phyloP scores from a whole-genome alignment of 495 filamentous ascomycete genomes.

The Xylaria sp. region DNA sequence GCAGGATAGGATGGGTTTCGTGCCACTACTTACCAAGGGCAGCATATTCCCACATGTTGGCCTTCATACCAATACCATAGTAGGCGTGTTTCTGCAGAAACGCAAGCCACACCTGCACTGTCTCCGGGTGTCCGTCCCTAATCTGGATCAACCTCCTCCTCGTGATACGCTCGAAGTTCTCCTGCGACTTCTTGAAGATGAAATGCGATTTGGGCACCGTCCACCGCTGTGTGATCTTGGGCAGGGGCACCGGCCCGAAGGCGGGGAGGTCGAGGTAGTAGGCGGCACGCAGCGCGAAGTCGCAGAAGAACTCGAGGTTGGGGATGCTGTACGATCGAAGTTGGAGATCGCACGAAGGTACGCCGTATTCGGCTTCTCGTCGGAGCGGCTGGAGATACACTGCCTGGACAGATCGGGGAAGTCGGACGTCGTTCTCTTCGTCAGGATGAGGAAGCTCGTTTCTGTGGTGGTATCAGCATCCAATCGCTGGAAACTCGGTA shows the following conservation, averaged over 20 bases:
- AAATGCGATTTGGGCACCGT: constrained; percentile 90
- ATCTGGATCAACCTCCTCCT: constrained; percentile 88
- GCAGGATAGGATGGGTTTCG: no score
- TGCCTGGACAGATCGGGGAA: constrained; percentile 80
- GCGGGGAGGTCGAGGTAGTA: constrained; percentile 92
- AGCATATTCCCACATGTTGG: constrained; percentile 90
- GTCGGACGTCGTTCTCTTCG: constrained; percentile 53
- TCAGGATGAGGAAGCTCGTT: constrained; percentile 37
- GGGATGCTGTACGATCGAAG: constrained; percentile 89
- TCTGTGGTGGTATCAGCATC: constrained; percentile 32
- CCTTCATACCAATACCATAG: constrained; percentile 97
- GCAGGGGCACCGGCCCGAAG: constrained; percentile 86
- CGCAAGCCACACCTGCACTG: constrained; percentile 87
- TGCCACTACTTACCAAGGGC: constrained; percentile 62
- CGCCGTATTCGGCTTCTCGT: constrained; percentile 71
- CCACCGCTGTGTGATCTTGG: constrained; percentile 86
- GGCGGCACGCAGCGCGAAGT: constrained; percentile 92
- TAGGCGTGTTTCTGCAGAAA: constrained; percentile 90
- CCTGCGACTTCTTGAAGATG: constrained; percentile 95
- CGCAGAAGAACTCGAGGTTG: constrained; percentile 92
- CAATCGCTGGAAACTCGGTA: background rate
- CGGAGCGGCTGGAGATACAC: constrained; percentile 86
- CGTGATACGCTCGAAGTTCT: constrained; percentile 95
- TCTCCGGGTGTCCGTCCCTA: constrained; percentile 87
- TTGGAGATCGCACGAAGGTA: constrained; percentile 89